Conservation (phyloP, 192 early-diverging fungal species). For the Chytriomyces sp. region DNA sequence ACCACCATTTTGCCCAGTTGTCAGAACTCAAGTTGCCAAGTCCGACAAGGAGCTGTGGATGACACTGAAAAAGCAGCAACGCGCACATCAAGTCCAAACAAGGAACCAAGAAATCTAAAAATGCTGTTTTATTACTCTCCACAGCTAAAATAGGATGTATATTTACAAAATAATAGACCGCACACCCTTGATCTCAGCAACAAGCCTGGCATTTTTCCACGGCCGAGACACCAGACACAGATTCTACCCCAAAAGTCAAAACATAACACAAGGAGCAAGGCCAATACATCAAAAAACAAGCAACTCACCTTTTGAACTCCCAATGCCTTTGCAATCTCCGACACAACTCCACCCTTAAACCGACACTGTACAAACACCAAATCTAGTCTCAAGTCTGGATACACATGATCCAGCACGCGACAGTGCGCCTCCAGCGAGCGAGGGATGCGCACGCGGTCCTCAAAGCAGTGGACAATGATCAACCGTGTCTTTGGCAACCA, state of each 20-base stretch:
- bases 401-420: conserved; percentile 49
- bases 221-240: neutral
- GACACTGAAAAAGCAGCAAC: no score
- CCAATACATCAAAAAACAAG: neutral
- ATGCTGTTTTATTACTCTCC: no score
- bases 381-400: conserved; percentile 19
- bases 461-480: conserved; percentile 57
- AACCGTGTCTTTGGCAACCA: conserved; percentile 51
- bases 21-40: no score
- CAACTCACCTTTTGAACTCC: neutral
- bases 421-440: conserved; percentile 55
- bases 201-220: neutral
- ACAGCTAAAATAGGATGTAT: no score
- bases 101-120: no score
- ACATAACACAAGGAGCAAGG: neutral
- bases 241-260: neutral
- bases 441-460: conserved; percentile 43
- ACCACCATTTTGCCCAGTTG: no score
- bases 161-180: neutral
- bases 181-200: conserved; percentile 7
- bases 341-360: neutral
- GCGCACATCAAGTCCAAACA: no score
- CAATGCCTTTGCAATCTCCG: conserved; percentile 6
- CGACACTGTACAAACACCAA: conserved; percentile 5
- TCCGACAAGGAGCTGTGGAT: no score